These are phyloP conservation scores for Sarocladium brachiariae DNA, from an alignment of 2,329 filamentous ascomycete species.

Conservation along the genomic window DNA sequence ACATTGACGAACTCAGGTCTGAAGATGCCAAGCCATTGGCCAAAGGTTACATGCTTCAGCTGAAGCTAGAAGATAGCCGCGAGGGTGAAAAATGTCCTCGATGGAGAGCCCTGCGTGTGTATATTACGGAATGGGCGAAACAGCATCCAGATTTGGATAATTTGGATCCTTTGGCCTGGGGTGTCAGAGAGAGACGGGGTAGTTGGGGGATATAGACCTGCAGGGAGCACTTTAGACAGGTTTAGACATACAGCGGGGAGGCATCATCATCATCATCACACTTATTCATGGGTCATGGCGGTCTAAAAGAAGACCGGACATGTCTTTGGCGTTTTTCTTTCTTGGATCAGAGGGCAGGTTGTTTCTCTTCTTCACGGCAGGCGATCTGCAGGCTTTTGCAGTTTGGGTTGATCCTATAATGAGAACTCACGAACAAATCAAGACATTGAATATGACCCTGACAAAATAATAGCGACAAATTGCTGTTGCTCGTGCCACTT, in stretches of 20 bases:
- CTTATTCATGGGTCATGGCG: conserved; percentile 1
- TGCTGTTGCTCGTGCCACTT: too few species aligned
- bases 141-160: conserved; percentile 71
- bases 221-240: neutral
- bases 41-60: conserved; percentile 66
- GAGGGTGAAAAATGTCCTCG: conserved; percentile 54
- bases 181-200: conserved; percentile 57
- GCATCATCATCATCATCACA: neutral
- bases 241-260: neutral
- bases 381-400: neutral
- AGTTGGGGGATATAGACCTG: conserved; percentile 60
- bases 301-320: neutral
- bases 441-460: too few species aligned
- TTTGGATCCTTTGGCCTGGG: conserved; percentile 57
- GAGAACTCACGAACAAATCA: too few species aligned
- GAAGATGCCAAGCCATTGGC: conserved; percentile 59
- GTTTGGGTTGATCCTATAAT: neutral
- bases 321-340: conserved; percentile 3
- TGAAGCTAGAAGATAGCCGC: conserved; percentile 34
- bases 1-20: conserved; percentile 59
- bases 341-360: too few species aligned
- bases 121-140: conserved; percentile 83
- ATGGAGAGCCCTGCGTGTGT: conserved; percentile 77
- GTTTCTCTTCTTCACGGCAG: neutral
- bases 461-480: too few species aligned